Percentiles rank a stretch among this genome's conserved stretches.
These are phyloP conservation scores for Guadua angustifolia DNA, from an alignment of 176 grass and related monocot genomes.

Conservation along the genomic window DNA sequence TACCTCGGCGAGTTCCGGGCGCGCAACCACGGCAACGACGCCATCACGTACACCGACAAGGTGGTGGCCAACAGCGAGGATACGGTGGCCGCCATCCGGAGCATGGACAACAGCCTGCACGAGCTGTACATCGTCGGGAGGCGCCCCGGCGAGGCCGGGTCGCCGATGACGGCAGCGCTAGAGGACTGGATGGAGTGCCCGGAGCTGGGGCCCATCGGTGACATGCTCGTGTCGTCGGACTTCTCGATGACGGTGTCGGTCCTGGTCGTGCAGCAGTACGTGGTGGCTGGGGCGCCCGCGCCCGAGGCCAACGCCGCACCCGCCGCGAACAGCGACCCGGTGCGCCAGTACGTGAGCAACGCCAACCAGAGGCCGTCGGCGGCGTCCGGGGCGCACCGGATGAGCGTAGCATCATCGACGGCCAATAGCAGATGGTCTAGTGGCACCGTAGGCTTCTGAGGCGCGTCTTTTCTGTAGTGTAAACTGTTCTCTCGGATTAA, in stretches of 20 bases:
- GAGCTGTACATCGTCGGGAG: slow-evolving; percentile 80
- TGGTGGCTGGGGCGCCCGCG: slow-evolving; percentile 32
- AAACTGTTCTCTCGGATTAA: background rate
- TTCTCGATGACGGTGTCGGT: slow-evolving; percentile 70
- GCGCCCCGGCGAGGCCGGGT: slow-evolving; percentile 51
- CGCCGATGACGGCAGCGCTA: slow-evolving; percentile 60
- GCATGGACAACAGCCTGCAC: slow-evolving; percentile 57
- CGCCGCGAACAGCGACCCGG: slow-evolving; percentile 26
- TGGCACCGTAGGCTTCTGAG: slow-evolving; percentile 47
- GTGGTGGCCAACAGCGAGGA: slow-evolving; percentile 70
- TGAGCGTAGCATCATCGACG: slow-evolving; percentile 26
- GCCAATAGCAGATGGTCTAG: slow-evolving; percentile 50
- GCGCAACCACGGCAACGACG: slow-evolving; percentile 48
- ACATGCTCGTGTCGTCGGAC: slow-evolving; percentile 82
- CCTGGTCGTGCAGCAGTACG: slow-evolving; percentile 80
- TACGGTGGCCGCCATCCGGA: slow-evolving; percentile 61
- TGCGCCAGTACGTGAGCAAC: slow-evolving; percentile 60
- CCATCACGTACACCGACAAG: slow-evolving; percentile 52
- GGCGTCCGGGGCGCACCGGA: slow-evolving; percentile 32
- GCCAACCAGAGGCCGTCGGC: slow-evolving; percentile 48
- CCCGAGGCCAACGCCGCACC: background rate
- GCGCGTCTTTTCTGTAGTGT: slow-evolving; percentile 28
- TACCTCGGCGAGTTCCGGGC: slow-evolving; percentile 71
- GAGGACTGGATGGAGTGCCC: slow-evolving; percentile 83
- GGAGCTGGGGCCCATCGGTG: slow-evolving; percentile 84